Conservation (phyloP, 192 early-diverging fungal species). For the Linnemannia elongata region DNA sequence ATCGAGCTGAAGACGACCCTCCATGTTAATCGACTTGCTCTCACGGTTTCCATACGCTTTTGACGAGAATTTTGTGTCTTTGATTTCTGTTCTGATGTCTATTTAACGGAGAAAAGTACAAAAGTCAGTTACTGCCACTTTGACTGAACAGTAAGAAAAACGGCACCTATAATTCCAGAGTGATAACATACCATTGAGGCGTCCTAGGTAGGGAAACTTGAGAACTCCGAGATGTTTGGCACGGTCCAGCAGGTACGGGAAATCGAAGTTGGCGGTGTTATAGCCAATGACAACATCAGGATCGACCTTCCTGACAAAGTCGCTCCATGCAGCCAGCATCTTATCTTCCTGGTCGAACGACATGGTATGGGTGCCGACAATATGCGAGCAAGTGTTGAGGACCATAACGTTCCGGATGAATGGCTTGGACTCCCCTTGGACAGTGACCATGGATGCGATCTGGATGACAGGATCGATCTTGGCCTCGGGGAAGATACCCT, state of each 20-base stretch:
- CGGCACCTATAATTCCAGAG: not conserved
- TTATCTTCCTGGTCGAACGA: constrained; percentile 85
- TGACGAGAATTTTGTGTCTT: constrained; percentile 88
- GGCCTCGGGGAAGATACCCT: constrained; percentile 96
- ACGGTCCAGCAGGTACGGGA: constrained; percentile 94
- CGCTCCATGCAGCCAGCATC: constrained; percentile 84
- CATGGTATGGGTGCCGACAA: constrained; percentile 89
- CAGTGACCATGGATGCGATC: constrained; percentile 94
- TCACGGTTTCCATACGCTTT: constrained; percentile 96
- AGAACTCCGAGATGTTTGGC: constrained; percentile 81
- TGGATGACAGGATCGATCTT: constrained; percentile 95
- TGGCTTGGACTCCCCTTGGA: constrained; percentile 91
- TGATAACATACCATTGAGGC: constrained; percentile 65
- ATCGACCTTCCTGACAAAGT: constrained; percentile 88
- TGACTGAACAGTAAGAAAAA: not conserved
- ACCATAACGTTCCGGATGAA: constrained; percentile 97
- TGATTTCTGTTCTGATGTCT: constrained; percentile 75
- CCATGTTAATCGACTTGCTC: constrained; percentile 88
- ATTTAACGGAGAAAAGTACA: not conserved
- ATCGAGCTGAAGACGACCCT: constrained; percentile 95
- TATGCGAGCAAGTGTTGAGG: constrained; percentile 90
- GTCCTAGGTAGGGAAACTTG: constrained; percentile 88
- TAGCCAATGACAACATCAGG: constrained; percentile 97
- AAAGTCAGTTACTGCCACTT: not conserved
- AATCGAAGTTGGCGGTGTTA: constrained; percentile 97